A percentile compares a stretch with the other conserved stretches of the same genome.
phyloP scores from a whole-genome alignment of 1,284 basidiomycete species.

The Inonotus obliquus region DNA sequence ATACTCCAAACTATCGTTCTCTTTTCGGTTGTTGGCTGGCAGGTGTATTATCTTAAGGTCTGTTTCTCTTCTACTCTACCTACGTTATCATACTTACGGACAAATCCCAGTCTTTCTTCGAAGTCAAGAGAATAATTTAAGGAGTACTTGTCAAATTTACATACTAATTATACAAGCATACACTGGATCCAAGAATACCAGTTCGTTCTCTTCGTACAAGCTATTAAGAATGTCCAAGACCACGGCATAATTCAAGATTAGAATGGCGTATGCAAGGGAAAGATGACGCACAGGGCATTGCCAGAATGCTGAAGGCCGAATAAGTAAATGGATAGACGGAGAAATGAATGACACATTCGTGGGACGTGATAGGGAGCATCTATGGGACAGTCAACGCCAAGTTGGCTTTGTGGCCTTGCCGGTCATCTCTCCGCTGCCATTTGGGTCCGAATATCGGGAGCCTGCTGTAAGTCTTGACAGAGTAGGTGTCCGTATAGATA shows the following conservation, averaged over 20 bases:
- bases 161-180: slow-evolving; percentile 4
- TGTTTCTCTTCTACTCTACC: slow-evolving; percentile 26
- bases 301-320: background rate
- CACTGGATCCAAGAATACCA: background rate
- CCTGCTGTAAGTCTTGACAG: background rate
- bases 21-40: slow-evolving; percentile 91
- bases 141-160: background rate
- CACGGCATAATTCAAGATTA: background rate
- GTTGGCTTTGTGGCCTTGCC: slow-evolving; percentile 11
- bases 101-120: slow-evolving; percentile 73
- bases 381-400: slow-evolving; percentile 10
- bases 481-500: slow-evolving; percentile 7
- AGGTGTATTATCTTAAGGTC: slow-evolving; percentile 96
- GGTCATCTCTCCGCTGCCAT: slow-evolving; percentile 17
- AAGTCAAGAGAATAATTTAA: slow-evolving; percentile 90
- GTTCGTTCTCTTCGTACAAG: no score
- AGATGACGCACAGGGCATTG: background rate
- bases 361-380: background rate
- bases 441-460: background rate
- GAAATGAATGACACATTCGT: background rate
- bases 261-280: background rate
- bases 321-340: background rate
- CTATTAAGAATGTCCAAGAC: background rate
- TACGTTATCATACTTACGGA: slow-evolving; percentile 8
- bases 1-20: slow-evolving; percentile 86